These are phyloP conservation scores for Trichomonascaceae sp. DNA, from an alignment of 1,139 yeast species.

Conservation along the genomic window DNA sequence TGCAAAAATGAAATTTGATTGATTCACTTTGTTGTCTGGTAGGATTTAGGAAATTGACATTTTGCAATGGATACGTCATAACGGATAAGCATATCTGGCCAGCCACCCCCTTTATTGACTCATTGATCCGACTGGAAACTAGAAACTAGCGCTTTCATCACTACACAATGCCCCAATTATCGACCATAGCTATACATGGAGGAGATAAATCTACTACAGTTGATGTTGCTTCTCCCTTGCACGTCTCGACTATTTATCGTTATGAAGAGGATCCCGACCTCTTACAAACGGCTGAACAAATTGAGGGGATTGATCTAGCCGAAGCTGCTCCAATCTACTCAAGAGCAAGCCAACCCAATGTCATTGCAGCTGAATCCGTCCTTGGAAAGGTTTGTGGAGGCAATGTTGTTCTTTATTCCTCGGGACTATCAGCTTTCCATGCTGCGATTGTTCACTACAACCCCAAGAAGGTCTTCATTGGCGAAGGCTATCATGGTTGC, in stretches of 20 bases:
- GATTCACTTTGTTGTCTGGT: too few relatives aligned
- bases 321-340: conserved; percentile 37
- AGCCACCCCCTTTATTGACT: too few relatives aligned
- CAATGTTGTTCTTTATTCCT: conserved; percentile 52
- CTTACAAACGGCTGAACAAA: conserved; percentile 31
- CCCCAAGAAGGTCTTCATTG: conserved; percentile 66
- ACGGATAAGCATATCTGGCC: too few relatives aligned
- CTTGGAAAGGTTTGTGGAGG: conserved; percentile 41
- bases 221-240: conserved; percentile 72
- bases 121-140: too few relatives aligned
- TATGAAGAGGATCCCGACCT: conserved; percentile 48
- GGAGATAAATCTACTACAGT: conserved; percentile 20
- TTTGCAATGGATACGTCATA: too few relatives aligned
- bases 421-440: conserved; percentile 71
- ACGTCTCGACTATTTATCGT: conserved; percentile 64
- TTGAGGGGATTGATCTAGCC: conserved; percentile 22
- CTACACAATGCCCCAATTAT: too few relatives aligned
- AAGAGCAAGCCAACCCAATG: conserved; percentile 59
- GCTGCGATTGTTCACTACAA: conserved; percentile 60
- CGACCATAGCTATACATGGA: conserved; percentile 17
- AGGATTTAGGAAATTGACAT: too few relatives aligned
- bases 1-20: too few relatives aligned
- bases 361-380: conserved; percentile 52
- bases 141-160: too few relatives aligned
- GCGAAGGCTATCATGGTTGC: conserved; percentile 77